phyloP scores from a whole-genome alignment of 352 stramenopile genomes.

The Pythium phragmiticola region DNA sequence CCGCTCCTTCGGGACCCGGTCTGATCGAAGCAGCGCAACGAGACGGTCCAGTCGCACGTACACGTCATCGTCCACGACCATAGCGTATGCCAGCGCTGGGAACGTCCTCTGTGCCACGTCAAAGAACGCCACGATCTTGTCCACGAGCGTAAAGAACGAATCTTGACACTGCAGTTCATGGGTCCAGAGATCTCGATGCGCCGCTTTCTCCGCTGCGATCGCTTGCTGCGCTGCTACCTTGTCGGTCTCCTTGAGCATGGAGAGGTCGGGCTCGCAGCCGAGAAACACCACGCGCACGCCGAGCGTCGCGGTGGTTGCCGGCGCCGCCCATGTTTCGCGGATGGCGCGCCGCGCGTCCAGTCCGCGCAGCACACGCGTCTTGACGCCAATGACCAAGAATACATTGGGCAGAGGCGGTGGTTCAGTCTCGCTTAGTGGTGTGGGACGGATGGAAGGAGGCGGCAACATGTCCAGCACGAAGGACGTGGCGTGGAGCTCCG shows the following conservation, averaged over 20 bases:
- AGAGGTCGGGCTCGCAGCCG: conserved; percentile 27
- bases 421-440: not conserved
- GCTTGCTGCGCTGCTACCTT: not conserved
- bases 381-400: conserved; percentile 47
- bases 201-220: conserved; percentile 31
- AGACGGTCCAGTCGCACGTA: conserved; percentile 14
- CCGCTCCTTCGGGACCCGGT: not conserved
- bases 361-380: conserved; percentile 35
- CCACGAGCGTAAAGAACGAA: conserved; percentile 41
- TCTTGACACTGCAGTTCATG: conserved; percentile 46
- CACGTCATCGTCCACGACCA: conserved; percentile 67
- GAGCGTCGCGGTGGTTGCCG: not conserved
- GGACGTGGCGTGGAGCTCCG: not conserved
- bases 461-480: not conserved
- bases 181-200: conserved; percentile 45
- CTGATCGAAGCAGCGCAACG: conserved; percentile 4
- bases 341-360: conserved; percentile 24
- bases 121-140: conserved; percentile 52
- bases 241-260: not conserved
- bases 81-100: conserved; percentile 12
- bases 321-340: conserved; percentile 35
- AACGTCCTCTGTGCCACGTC: not conserved
- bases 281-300: conserved; percentile 37
- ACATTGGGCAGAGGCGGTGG: not conserved
- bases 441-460: not conserved